Evolutionary conservation across 116 monocot genomes (phyloP).

Genomic region (Posidonia oceanica): DNA sequence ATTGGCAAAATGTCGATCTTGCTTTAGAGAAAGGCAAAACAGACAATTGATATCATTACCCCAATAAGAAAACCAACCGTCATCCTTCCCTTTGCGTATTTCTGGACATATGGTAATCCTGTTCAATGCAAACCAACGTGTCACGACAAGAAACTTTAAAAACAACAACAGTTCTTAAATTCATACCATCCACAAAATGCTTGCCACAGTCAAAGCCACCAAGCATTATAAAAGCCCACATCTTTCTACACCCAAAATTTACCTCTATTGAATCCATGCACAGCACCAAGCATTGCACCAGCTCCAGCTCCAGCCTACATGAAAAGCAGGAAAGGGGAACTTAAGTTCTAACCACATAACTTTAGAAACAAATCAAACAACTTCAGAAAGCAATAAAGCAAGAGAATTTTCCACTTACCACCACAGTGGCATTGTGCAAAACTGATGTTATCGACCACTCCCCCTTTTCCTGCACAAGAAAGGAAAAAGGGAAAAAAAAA

Average conservation of each 20-base stretch:
- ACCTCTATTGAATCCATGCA: slow-evolving; percentile 83
- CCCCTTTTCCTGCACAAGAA: slow-evolving; percentile 24
- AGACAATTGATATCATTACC: slow-evolving; percentile 22
- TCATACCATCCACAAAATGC: background rate
- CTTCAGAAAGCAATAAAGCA: background rate
- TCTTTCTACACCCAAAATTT: background rate
- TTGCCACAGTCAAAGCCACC: no score
- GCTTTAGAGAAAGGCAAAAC: background rate
- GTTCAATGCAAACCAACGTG: background rate
- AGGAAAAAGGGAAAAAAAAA: background rate
- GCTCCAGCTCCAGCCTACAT: slow-evolving; percentile 65
- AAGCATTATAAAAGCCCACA: no score
- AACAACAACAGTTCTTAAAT: background rate
- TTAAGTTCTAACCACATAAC: slow-evolving; percentile 3
- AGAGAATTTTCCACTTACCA: slow-evolving; percentile 26
- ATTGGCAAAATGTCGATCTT: background rate
- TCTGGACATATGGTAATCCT: slow-evolving; percentile 81
- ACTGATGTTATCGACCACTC: slow-evolving; percentile 74
- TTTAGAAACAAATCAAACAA: background rate
- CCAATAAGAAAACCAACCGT: slow-evolving; percentile 51
- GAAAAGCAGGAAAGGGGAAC: background rate
- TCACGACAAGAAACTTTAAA: background rate
- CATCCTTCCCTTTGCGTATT: slow-evolving; percentile 68
- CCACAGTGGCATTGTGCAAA: slow-evolving; percentile 57
- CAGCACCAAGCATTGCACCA: slow-evolving; percentile 64